Evolutionary conservation across 2,329 filamentous ascomycete species (phyloP).

Genomic region (Diaporthe sp.): DNA sequence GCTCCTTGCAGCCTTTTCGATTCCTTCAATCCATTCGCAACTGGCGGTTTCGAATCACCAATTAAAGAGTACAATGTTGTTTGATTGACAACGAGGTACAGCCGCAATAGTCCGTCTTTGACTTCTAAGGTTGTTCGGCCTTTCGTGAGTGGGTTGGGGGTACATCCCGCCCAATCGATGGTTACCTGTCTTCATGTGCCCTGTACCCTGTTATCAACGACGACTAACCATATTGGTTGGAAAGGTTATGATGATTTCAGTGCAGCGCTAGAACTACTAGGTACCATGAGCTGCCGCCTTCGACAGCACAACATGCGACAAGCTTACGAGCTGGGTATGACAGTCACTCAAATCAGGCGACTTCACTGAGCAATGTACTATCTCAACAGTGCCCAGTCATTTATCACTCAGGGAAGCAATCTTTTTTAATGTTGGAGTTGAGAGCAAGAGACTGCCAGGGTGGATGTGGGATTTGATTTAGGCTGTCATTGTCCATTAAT

Average conservation of each 20-base stretch:
- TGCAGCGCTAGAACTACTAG: too few relatives aligned
- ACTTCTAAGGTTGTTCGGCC: not conserved
- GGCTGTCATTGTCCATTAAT: not conserved
- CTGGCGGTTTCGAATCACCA: not conserved
- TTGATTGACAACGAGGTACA: not conserved
- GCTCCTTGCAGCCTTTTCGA: not conserved
- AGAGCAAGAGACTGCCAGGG: not conserved
- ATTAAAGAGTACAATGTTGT: not conserved
- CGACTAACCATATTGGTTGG: too few relatives aligned
- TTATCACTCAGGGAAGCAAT: not conserved
- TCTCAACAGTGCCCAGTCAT: not conserved
- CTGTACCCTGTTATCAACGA: not conserved
- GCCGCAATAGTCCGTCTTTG: not conserved
- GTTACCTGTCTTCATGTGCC: not conserved
- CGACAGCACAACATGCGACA: not conserved
- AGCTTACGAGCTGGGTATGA: too few relatives aligned
- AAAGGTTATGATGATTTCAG: too few relatives aligned
- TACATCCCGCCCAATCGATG: not conserved
- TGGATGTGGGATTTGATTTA: not conserved
- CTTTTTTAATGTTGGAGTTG: not conserved
- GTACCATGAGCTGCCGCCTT: not conserved
- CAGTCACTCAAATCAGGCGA: too few relatives aligned
- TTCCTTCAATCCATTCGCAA: not conserved
- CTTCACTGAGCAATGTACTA: not conserved
- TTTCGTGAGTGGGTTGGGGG: too few relatives aligned